Evolutionary conservation across 192 early-diverging fungal species (phyloP), one percentile per base, ranked within the genome.

Genomic region (Lunasporangiospora selenospora): DNA sequence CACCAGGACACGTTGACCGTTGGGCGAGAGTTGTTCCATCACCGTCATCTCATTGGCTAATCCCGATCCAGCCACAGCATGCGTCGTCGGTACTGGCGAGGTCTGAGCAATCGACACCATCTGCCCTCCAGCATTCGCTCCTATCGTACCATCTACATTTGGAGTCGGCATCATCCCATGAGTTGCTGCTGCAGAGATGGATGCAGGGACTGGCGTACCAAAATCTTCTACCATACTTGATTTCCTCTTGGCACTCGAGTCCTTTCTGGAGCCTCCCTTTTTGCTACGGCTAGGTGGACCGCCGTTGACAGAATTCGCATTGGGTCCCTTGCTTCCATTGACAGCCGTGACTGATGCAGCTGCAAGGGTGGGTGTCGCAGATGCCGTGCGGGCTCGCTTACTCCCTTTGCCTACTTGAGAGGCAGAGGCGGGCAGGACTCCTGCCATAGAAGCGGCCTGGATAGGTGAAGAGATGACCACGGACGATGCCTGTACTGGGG

Each of bases 371-470:
- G 69, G 60, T 7, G 69, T 63, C 26, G 45, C 45, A 30, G 69
- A 58, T 2, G 69, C 54, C 33, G 69, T 73, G 40, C 69, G 53
- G 27, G 53, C 30, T 7, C 69, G 60, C 29, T 73, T 73, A 11
- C 38, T 52, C 8, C 33, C 15, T 49, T 73, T 73, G 13, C 19
- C 18, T 11, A 49, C 9, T 11, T 23, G 6, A 3, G 52, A 15
- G 1, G 19, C 46, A 47, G 49, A 27, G 13, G 21, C 18, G 33
- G 18, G 15, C 40, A 19, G 39, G n/a, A n/a, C n/a, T n/a, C n/a
- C n/a, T n/a, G n/a, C n/a, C 6, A 19, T 43, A 0, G 48, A 24
- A 1, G 69, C 34, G 13, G 55, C 19, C 19, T 59, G 53, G 13
- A 52, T 24, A 9, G 65, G 65, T 21, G 65, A 67, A 13, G 50